A percentile compares a stretch with the other conserved stretches of the same genome.
phyloP scores from a whole-genome alignment of 495 filamentous ascomycete species.

The Niebla homalea region DNA sequence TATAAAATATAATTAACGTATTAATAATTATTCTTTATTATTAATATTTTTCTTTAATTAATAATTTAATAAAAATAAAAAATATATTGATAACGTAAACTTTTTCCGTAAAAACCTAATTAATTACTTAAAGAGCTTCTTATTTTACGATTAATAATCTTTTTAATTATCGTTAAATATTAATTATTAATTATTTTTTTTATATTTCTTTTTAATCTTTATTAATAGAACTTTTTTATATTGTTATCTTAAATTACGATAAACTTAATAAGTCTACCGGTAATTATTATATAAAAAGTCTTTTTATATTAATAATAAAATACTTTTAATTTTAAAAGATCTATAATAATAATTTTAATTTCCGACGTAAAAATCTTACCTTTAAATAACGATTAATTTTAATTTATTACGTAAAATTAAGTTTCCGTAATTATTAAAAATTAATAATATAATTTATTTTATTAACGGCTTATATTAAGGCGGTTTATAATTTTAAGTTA shows the following conservation, averaged over 20 bases:
- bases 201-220: constrained; percentile 1
- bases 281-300: neutral
- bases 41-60: neutral
- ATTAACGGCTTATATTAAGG: neutral
- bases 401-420: neutral
- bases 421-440: neutral
- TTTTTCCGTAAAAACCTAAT: neutral
- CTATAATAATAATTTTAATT: neutral
- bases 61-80: neutral
- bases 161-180: too few relatives aligned
- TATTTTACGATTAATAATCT: too few relatives aligned
- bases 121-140: neutral
- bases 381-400: neutral
- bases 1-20: neutral
- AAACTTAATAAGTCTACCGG: too few relatives aligned
- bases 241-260: neutral
- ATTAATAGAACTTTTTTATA: constrained; percentile 4
- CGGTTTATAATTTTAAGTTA: constrained; percentile 4
- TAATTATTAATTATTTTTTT: neutral
- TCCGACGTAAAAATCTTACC: neutral
- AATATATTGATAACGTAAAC: constrained; percentile 1
- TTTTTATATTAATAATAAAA: constrained; percentile 3
- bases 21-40: too few relatives aligned
- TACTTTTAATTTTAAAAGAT: neutral
- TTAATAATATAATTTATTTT: neutral